Evolutionary conservation across 2,329 filamentous ascomycete species (phyloP), one percentile per base, ranked within the genome.

Genomic region (Aureobasidium sp.): DNA sequence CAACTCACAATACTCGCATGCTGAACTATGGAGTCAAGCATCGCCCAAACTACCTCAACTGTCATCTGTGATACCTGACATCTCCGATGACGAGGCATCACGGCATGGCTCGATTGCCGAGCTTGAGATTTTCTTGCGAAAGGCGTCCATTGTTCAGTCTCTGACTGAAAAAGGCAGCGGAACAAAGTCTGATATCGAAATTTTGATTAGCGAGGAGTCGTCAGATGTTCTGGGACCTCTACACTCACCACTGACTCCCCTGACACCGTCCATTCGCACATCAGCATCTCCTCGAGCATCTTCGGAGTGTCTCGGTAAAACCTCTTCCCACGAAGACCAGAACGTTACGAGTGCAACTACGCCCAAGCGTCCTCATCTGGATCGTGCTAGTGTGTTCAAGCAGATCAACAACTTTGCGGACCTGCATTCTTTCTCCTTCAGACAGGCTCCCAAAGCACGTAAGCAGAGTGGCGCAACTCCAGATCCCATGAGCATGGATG

Each of bases 171-270:
- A 34, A 29, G 14, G 9, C 20, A 29, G 36, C 6, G 36, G 15
- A 5, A 7, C 45, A 15, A 60, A 59, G 34, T 12, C 36, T 31
- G 25, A 36, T n/a, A 20, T 29, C 6, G 57, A 51, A 0, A 20
- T 31, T 14, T 15, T 41, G 15, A 12, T 48, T 15, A 51, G 1
- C 5, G 57, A 60, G 27, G 44, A 31, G 17, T 37, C 57, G 5
- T 37, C 57, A 5, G 57, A 60, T 42, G 37, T 60, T 27, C 25
- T 60, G 25, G 57, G 57, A 22, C 57, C 57, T 14, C n/a, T 60
- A 12, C 45, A 41, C 34, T 51, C 57, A 14, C 57, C 44, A 22
- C 22, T 51, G n/a, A 34, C 45, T 2, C 57, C 45, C 7, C 8
- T 49, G 22, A 41, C 44, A 42, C 55, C 55, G 17, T 47, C 55